Evolutionary conservation across 192 early-diverging fungal genomes (phyloP).

Genomic region (Coemansia sp.): DNA sequence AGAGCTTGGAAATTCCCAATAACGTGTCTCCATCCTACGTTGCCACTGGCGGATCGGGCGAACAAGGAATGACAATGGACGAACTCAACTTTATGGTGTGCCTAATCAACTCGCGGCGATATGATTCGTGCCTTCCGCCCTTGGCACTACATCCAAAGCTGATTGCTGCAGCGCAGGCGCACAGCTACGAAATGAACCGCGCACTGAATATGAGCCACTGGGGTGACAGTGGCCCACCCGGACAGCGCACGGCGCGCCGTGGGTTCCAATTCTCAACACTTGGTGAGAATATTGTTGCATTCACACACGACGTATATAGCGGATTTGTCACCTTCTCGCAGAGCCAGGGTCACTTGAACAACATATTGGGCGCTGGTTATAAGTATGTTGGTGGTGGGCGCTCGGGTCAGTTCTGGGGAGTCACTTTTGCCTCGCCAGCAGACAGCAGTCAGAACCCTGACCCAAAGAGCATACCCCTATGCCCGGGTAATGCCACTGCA

Average conservation of each 20-base stretch:
- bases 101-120: conserved; percentile 45
- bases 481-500: conserved; percentile 35
- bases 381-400: conserved; percentile 41
- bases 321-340: conserved; percentile 21
- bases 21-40: conserved; percentile 25
- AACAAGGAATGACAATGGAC: conserved; percentile 32
- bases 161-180: conserved; percentile 38
- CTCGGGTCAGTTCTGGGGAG: conserved; percentile 48
- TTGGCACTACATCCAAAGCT: conserved; percentile 36
- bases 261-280: conserved; percentile 24
- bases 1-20: conserved; percentile 11
- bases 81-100: conserved; percentile 44
- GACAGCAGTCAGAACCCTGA: conserved; percentile 14
- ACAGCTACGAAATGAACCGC: conserved; percentile 52
- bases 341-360: conserved; percentile 37
- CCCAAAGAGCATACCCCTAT: conserved; percentile 30
- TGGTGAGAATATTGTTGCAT: conserved; percentile 33
- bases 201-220: conserved; percentile 43
- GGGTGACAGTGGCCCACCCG: conserved; percentile 10
- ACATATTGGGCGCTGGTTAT: conserved; percentile 21
- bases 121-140: conserved; percentile 35
- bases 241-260: conserved; percentile 28
- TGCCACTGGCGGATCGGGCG: conserved; percentile 23
- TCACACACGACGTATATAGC: conserved; percentile 16
- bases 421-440: conserved; percentile 22